These are phyloP conservation scores for Panaeolus papilionaceus DNA, from an alignment of 768 basidiomycete species.

Conservation along the genomic window DNA sequence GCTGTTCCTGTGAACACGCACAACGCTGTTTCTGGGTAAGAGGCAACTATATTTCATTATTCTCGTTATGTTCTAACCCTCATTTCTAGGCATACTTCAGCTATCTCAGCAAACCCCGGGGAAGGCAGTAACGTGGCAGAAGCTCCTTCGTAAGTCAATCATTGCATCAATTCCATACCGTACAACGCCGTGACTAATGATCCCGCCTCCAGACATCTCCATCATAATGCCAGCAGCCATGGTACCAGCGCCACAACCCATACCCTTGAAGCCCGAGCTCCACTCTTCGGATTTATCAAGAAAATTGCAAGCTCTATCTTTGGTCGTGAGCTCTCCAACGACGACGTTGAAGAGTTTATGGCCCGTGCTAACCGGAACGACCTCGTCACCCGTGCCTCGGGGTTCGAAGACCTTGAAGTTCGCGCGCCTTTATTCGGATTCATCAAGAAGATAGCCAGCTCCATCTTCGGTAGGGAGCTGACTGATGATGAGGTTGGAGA, in stretches of 20 bases:
- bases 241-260: not conserved
- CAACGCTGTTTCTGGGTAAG: not conserved
- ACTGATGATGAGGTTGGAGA: not conserved
- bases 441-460: constrained; percentile 4
- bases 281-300: constrained; percentile 1
- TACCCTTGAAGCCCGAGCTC: not conserved
- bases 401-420: not conserved
- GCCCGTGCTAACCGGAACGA: not conserved
- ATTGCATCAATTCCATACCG: not conserved
- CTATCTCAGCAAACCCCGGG: not conserved
- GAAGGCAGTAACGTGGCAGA: not conserved
- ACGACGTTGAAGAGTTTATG: not conserved
- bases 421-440: not conserved
- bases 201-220: not conserved
- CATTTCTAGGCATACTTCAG: not conserved
- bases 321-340: not conserved
- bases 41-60: not conserved
- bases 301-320: not conserved
- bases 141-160: not conserved
- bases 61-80: not conserved
- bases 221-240: not conserved
- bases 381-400: not conserved
- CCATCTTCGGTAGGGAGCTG: not conserved
- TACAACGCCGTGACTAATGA: not conserved
- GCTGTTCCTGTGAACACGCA: not conserved